Evolutionary conservation across 305 asterid genomes (phyloP), one percentile per base, ranked within the genome.

Genomic region (Fraxinus nigra): DNA sequence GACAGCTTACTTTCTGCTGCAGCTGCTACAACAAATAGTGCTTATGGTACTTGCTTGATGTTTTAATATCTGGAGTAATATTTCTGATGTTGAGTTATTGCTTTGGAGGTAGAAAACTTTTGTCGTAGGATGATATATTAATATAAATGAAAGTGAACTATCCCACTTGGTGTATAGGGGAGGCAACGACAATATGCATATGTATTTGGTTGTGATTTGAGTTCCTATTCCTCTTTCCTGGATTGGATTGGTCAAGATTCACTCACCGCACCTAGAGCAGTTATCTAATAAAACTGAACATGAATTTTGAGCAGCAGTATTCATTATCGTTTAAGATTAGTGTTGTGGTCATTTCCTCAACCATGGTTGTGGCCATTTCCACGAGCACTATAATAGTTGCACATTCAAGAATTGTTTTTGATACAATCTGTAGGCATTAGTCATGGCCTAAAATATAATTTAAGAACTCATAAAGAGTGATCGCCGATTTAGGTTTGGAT

Each of bases 1-100:
- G 99, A 94, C 86, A 89, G 96, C 85, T 88, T 95, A 59, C 97
- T 95, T 80, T 94, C 98, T 75, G 98, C 99, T 9, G 99, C 99
- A 56, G 99, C 99, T 8, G 99, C 97, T 14, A 89, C 98, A 16
- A 90, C 97, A 38, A 95, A 95, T 84, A 91, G 98, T 87, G 97
- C 97, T 79, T 95, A 92, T 80, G 99, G 99, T 96, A 94, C 82
- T 84, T 79, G 28, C 77, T 83, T 79, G 10, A 56, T 81, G 32
- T 82, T 88, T 51, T 75, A 63, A 20, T 72, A 48, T 26, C 78
- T 78, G 48, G 59, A 72, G 32, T 77, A 46, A 32, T 59, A 48
- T 79, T 83, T 75, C 48, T 63, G 78, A 54, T 43, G 59, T 33
- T 77, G 77, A 80, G 74, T 63, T 67, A 63, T 33, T 5, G 59